phyloP scores from a whole-genome alignment of 1,284 basidiomycete genomes.

The Laetiporus sulphureus region DNA sequence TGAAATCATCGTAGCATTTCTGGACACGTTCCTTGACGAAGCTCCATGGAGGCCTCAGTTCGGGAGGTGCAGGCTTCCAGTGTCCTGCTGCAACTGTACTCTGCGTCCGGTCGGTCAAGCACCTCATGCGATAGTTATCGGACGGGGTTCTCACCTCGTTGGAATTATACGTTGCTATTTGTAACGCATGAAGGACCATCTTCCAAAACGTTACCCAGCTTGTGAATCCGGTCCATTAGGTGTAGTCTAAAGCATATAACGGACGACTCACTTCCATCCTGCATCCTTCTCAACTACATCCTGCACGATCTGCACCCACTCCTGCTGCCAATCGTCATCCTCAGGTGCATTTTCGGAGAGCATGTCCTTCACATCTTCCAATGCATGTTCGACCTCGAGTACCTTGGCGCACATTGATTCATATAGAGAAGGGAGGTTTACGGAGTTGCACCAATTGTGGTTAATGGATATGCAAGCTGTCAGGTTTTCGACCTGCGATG shows the following conservation, averaged over 20 bases:
- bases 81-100: slow-evolving; percentile 1
- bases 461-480: slow-evolving; percentile 27
- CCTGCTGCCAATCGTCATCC: slow-evolving; percentile 14
- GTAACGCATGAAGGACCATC: slow-evolving; percentile 22
- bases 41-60: slow-evolving; percentile 15
- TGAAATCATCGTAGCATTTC: slow-evolving; percentile 19
- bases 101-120: no score
- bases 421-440: slow-evolving; percentile 25
- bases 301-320: slow-evolving; percentile 26
- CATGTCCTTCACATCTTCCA: slow-evolving; percentile 25
- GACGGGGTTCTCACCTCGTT: no score
- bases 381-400: slow-evolving; percentile 22
- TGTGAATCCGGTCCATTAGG: not conserved
- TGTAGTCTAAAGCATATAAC: not conserved
- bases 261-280: slow-evolving; percentile 23
- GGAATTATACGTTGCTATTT: slow-evolving; percentile 1
- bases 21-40: slow-evolving; percentile 14
- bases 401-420: slow-evolving; percentile 26
- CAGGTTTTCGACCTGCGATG: slow-evolving; percentile 22
- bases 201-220: slow-evolving; percentile 28
- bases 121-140: no score
- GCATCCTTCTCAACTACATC: slow-evolving; percentile 29
- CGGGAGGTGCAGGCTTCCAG: slow-evolving; percentile 16
- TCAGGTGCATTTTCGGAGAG: slow-evolving; percentile 11
- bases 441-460: slow-evolving; percentile 29